Evolutionary conservation across 192 early-diverging fungal species (phyloP).

Genomic region (Chytriomyces hyalinus): DNA sequence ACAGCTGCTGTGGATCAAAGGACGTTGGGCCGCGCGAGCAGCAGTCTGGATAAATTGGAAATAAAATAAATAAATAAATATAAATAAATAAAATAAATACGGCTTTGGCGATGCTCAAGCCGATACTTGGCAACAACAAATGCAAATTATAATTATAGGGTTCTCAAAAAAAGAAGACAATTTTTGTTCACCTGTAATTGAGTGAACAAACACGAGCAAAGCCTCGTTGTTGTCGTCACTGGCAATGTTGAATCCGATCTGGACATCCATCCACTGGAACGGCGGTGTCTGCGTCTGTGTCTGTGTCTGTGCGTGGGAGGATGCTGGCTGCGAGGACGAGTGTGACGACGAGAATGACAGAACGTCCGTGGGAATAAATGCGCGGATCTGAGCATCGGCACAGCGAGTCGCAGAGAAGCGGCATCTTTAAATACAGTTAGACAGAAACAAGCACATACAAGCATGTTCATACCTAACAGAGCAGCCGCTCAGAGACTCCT

Average conservation of each 20-base stretch:
- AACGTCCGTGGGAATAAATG: neutral
- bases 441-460: neutral
- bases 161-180: neutral
- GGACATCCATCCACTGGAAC: constrained; percentile 19
- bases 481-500: constrained; percentile 23
- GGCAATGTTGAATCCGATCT: constrained; percentile 24
- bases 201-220: constrained; percentile 25
- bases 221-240: neutral
- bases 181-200: constrained; percentile 1
- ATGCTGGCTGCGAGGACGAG: too few relatives aligned
- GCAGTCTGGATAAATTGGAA: too few relatives aligned
- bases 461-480: constrained; percentile 18
- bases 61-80: too few relatives aligned
- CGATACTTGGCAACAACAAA: too few relatives aligned
- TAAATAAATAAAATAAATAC: too few relatives aligned
- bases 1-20: too few relatives aligned
- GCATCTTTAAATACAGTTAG: neutral
- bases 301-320: neutral
- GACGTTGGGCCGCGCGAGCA: too few relatives aligned
- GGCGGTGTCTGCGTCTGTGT: neutral
- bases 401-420: neutral
- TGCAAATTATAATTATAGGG: too few relatives aligned
- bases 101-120: too few relatives aligned
- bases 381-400: neutral
- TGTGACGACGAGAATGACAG: neutral